These are phyloP conservation scores for Clonostachys byssicola DNA, from an alignment of 2,329 filamentous ascomycete genomes.

Conservation along the genomic window DNA sequence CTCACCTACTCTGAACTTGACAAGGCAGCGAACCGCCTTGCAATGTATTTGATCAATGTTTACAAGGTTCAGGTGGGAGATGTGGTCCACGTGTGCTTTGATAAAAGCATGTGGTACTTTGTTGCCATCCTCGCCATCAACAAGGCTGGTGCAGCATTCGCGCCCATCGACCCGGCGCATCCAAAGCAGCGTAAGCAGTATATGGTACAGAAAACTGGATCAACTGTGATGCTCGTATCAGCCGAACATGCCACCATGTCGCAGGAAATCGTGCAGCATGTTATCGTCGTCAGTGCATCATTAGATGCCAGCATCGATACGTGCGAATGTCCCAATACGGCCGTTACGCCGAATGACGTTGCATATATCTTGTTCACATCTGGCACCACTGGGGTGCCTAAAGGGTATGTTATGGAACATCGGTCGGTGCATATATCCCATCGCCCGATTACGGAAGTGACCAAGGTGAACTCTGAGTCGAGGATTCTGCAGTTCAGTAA, in stretches of 20 bases:
- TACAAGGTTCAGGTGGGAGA: not conserved
- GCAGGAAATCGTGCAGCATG: not conserved
- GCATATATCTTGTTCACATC: slow-evolving; percentile 14
- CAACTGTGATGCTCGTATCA: slow-evolving; percentile 6
- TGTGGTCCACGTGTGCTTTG: slow-evolving; percentile 3
- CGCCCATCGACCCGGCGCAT: slow-evolving; percentile 3
- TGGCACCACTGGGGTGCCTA: slow-evolving; percentile 13
- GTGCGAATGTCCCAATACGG: not conserved
- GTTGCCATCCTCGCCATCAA: slow-evolving; percentile 4
- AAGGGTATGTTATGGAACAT: slow-evolving; percentile 13
- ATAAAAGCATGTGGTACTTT: slow-evolving; percentile 2
- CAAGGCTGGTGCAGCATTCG: slow-evolving; percentile 3
- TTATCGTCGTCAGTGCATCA: not conserved
- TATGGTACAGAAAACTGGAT: slow-evolving; percentile 1
- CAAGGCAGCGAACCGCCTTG: slow-evolving; percentile 28
- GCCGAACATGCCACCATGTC: slow-evolving; percentile 23
- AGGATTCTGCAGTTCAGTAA: slow-evolving; percentile 4
- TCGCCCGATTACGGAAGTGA: slow-evolving; percentile 5
- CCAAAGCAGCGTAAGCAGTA: slow-evolving; percentile 1
- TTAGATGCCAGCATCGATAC: not conserved
- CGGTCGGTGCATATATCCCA: slow-evolving; percentile 8
- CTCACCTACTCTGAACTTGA: slow-evolving; percentile 34
- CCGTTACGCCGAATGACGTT: not conserved
- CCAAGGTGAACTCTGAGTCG: slow-evolving; percentile 13
- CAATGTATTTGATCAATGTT: slow-evolving; percentile 19